Conservation (phyloP, 768 basidiomycete genomes). For the Pulveroboletus sp. region DNA sequence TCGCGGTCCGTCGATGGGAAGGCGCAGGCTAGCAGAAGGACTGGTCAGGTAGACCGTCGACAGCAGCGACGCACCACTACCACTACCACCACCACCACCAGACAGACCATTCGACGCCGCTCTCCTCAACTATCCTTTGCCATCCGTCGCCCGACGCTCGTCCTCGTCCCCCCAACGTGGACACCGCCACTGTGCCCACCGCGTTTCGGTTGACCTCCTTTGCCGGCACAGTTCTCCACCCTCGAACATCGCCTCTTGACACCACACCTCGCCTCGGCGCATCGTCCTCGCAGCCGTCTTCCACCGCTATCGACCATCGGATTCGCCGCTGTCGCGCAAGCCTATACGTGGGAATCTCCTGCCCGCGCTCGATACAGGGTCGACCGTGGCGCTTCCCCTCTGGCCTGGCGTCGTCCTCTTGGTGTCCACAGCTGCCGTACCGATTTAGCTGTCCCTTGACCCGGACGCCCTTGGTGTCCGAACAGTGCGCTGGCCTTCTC, state of each 20-base stretch:
- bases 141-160: too few relatives aligned
- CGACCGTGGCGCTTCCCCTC: too few relatives aligned
- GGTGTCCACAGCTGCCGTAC: too few relatives aligned
- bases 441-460: too few relatives aligned
- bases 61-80: not conserved
- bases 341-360: too few relatives aligned
- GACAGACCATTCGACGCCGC: not conserved
- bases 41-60: not conserved
- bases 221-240: slow-evolving; percentile 3
- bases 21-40: not conserved
- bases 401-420: not conserved
- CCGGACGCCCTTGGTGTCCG: too few relatives aligned
- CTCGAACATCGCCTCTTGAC: not conserved
- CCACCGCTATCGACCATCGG: not conserved
- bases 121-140: not conserved
- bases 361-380: too few relatives aligned
- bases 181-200: not conserved
- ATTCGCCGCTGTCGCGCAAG: too few relatives aligned
- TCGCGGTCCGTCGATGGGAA: slow-evolving; percentile 9
- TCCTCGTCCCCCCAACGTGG: not conserved
- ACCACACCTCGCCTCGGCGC: not conserved
- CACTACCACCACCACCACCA: not conserved
- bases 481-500: too few relatives aligned
- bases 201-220: not conserved
- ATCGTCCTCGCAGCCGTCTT: not conserved